Conservation (phyloP, 495 filamentous ascomycete species). For the Aspergillus sparsus region DNA sequence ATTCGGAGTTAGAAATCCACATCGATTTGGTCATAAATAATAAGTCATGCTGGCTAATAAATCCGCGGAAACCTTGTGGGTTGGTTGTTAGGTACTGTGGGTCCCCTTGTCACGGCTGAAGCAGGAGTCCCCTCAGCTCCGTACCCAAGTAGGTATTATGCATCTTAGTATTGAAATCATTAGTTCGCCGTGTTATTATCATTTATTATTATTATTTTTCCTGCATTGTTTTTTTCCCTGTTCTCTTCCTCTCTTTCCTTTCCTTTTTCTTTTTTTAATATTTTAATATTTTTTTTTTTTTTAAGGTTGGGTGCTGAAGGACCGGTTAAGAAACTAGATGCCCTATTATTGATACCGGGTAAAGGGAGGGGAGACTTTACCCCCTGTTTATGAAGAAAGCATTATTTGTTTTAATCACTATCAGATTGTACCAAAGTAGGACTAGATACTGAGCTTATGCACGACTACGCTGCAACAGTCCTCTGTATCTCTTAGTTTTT, state of each 20-base stretch:
- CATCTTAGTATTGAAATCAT: neutral
- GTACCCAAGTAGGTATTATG: slow-evolving; percentile 16
- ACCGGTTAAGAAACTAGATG: neutral
- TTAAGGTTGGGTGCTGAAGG: slow-evolving; percentile 9
- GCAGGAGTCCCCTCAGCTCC: neutral
- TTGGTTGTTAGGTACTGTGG: slow-evolving; percentile 5
- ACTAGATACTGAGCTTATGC: slow-evolving; percentile 1
- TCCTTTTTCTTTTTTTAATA: neutral
- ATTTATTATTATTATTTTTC: too few species aligned
- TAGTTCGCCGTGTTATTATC: too few species aligned
- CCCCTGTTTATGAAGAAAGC: slow-evolving; percentile 1
- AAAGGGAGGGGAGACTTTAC: neutral
- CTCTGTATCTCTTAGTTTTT: too few species aligned
- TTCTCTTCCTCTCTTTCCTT: neutral
- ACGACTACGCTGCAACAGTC: neutral
- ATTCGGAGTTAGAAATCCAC: too few species aligned
- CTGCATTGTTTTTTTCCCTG: neutral
- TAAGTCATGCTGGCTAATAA: slow-evolving; percentile 2
- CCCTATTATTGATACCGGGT: neutral
- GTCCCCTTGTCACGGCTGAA: slow-evolving; percentile 10
- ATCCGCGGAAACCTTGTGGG: slow-evolving; percentile 16
- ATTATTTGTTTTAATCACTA: neutral
- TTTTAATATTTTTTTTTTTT: neutral
- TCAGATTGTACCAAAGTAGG: neutral
- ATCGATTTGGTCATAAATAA: too few species aligned